phyloP scores from a whole-genome alignment of 2,329 filamentous ascomycete species.

The Fusarium sp. region DNA sequence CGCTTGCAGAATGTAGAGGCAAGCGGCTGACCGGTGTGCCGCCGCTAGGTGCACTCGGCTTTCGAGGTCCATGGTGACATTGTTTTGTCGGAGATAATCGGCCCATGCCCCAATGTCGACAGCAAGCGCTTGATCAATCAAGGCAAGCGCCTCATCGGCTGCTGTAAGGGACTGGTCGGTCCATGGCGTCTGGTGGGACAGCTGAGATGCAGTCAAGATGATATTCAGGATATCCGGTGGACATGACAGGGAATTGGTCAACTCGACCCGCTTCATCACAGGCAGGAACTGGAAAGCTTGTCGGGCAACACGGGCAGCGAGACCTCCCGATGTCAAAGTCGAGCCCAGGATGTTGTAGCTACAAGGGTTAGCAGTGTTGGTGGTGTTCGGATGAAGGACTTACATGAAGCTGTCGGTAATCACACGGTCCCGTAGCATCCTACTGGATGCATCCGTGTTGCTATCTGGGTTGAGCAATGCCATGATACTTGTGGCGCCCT shows the following conservation, averaged over 20 bases:
- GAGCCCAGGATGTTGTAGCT: conserved; percentile 54
- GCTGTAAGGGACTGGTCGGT: conserved; percentile 45
- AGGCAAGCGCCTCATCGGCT: conserved; percentile 50
- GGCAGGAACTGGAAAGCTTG: conserved; percentile 52
- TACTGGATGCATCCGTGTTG: conserved; percentile 44
- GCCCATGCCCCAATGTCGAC: conserved; percentile 57
- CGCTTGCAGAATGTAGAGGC: conserved; percentile 56
- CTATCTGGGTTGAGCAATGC: conserved; percentile 47
- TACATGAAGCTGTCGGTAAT: conserved; percentile 59
- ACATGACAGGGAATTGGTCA: conserved; percentile 54
- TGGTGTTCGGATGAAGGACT: conserved; percentile 33
- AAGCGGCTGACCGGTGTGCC: conserved; percentile 57
- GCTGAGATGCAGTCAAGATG: conserved; percentile 54
- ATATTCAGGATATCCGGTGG: conserved; percentile 55
- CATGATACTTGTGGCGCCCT: conserved; percentile 55
- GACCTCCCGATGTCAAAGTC: conserved; percentile 49
- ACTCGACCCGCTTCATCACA: conserved; percentile 53
- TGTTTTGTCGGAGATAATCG: conserved; percentile 47
- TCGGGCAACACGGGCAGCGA: conserved; percentile 51
- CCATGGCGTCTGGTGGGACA: conserved; percentile 51
- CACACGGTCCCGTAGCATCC: conserved; percentile 55
- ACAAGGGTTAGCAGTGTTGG: conserved; percentile 23
- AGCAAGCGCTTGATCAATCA: conserved; percentile 53
- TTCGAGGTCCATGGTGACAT: conserved; percentile 51
- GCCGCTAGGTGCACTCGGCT: conserved; percentile 55